Conservation (phyloP, 306 rosid species). For the Acacia crassicarpa region DNA sequence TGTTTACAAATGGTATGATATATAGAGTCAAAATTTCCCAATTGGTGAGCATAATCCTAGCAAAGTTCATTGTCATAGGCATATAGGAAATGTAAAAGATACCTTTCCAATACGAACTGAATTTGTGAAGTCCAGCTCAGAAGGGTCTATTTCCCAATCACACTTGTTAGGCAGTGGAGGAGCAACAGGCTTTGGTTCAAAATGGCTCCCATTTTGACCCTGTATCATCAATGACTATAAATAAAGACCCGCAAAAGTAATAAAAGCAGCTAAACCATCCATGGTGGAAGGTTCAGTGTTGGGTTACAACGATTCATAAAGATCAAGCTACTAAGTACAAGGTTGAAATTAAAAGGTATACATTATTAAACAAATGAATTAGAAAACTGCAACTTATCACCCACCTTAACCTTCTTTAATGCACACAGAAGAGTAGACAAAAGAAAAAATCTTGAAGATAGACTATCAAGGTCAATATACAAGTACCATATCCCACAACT, state of each 20-base stretch:
- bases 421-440: not conserved
- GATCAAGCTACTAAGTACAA: not conserved
- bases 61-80: not conserved
- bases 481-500: not conserved
- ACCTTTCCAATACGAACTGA: slow-evolving; percentile 89
- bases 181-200: slow-evolving; percentile 63
- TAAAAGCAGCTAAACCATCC: slow-evolving; percentile 5
- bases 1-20: not conserved
- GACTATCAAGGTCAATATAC: not conserved
- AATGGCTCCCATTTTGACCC: slow-evolving; percentile 97
- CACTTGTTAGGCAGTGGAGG: slow-evolving; percentile 93
- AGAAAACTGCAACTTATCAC: not conserved
- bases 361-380: not conserved
- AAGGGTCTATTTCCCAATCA: slow-evolving; percentile 95
- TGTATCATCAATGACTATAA: slow-evolving; percentile 36
- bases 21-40: not conserved
- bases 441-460: not conserved
- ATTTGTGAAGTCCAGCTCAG: slow-evolving; percentile 83
- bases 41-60: not conserved
- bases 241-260: slow-evolving; percentile 10
- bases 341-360: not conserved
- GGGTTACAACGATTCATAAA: not conserved
- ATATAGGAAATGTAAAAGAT: slow-evolving; percentile 18
- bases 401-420: not conserved
- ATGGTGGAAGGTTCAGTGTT: not conserved